A percentile compares a stretch with the other conserved stretches of the same genome.
Evolutionary conservation across 257 asterid genomes (phyloP).

Genomic region (Nyctanthes arbortristis): DNA sequence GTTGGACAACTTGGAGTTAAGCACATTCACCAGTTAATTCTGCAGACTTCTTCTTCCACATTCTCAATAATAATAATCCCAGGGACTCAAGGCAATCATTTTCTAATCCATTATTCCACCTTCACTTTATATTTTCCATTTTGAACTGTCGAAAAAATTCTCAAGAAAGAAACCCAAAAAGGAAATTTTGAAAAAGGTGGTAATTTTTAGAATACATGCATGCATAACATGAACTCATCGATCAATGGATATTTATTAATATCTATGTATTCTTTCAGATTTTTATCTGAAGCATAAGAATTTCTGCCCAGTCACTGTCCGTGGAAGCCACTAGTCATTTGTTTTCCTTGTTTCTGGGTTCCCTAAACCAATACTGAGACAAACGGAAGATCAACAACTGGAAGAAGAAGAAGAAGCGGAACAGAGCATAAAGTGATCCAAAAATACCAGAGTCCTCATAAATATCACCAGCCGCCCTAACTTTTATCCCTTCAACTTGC

Average conservation of each 20-base stretch:
- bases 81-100: not conserved
- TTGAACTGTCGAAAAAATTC: not conserved
- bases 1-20: not conserved
- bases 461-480: too few species aligned
- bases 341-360: not conserved
- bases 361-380: not conserved
- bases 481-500: not conserved
- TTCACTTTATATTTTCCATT: not conserved
- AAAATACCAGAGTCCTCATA: too few species aligned
- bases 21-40: not conserved
- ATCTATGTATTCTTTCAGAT: not conserved
- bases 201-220: not conserved
- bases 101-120: not conserved
- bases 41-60: not conserved
- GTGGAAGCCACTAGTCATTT: not conserved
- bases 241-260: slow-evolving; percentile 1
- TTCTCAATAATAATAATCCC: not conserved
- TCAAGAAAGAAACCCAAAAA: not conserved
- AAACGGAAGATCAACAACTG: too few species aligned
- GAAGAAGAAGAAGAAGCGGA: not conserved
- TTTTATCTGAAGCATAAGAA: not conserved
- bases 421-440: too few species aligned
- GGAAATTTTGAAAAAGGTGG: not conserved
- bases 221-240: not conserved
- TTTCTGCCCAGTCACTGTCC: not conserved